A percentile compares a stretch with the other conserved stretches of the same genome.
phyloP scores from a whole-genome alignment of 495 filamentous ascomycete species.

The Penicillium pulvis region DNA sequence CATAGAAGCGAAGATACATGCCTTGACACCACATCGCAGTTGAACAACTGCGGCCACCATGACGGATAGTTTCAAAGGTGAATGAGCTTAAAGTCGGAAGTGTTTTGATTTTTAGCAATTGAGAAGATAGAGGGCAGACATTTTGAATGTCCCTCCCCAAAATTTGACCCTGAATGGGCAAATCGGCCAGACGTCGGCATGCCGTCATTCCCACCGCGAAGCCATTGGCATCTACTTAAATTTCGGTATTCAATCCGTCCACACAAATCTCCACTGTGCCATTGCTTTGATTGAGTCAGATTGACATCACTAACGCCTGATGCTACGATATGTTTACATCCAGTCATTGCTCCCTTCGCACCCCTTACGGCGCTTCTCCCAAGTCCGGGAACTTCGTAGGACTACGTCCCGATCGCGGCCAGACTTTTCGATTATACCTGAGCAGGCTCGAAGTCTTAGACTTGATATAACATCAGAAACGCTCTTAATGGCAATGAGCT shows the following conservation, averaged over 20 bases:
- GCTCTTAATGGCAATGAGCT: too few relatives aligned
- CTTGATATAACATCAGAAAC: too few relatives aligned
- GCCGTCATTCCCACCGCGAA: not conserved
- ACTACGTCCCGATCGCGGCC: too few relatives aligned
- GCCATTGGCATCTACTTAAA: not conserved
- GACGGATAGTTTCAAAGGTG: not conserved
- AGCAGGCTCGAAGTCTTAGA: too few relatives aligned
- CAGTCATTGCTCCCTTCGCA: too few relatives aligned
- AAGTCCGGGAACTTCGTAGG: too few relatives aligned
- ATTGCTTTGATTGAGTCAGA: not conserved
- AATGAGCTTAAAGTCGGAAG: not conserved
- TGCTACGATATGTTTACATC: too few relatives aligned
- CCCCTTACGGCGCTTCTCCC: too few relatives aligned
- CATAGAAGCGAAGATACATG: conserved; percentile 8
- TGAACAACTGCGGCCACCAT: conserved; percentile 46
- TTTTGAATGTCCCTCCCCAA: not conserved
- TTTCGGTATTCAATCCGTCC: not conserved
- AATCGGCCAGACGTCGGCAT: not conserved
- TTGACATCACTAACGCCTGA: not conserved
- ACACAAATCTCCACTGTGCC: not conserved
- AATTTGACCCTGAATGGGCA: not conserved
- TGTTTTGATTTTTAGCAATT: not conserved
- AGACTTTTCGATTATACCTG: too few relatives aligned
- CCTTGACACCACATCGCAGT: conserved; percentile 46
- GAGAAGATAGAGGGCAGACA: not conserved